Percentiles rank a stretch among this genome's conserved stretches.
These are phyloP conservation scores for Colletotrichum tofieldiae DNA, from an alignment of 2,329 filamentous ascomycete species.

Conservation along the genomic window DNA sequence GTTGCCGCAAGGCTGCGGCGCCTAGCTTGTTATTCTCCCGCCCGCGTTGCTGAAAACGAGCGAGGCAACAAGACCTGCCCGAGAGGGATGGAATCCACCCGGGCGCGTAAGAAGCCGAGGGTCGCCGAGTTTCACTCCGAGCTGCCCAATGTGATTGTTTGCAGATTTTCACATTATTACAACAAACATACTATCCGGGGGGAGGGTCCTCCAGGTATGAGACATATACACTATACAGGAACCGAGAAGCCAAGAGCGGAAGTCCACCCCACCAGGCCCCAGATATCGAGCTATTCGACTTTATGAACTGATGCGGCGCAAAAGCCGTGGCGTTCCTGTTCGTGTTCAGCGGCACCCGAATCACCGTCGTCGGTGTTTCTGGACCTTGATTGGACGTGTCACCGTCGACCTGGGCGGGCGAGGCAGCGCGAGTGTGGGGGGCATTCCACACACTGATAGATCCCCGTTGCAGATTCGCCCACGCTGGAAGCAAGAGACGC, in stretches of 20 bases:
- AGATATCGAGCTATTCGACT: conserved; percentile 8
- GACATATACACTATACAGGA: neutral
- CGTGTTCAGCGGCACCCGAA: conserved; percentile 13
- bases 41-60: conserved; percentile 33
- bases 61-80: conserved; percentile 27
- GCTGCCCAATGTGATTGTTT: conserved; percentile 9
- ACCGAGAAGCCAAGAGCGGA: conserved; percentile 10
- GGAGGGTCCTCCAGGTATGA: neutral
- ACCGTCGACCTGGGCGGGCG: conserved; percentile 1
- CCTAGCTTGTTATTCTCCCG: conserved; percentile 4
- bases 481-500: conserved; percentile 22
- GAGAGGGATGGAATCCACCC: conserved; percentile 13
- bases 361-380: conserved; percentile 3
- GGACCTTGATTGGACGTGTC: conserved; percentile 15
- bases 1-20: conserved; percentile 32
- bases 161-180: conserved; percentile 17
- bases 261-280: conserved; percentile 2
- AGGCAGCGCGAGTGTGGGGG: conserved; percentile 23
- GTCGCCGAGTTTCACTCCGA: conserved; percentile 14
- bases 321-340: conserved; percentile 14
- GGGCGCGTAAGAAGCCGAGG: conserved; percentile 34
- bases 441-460: conserved; percentile 18
- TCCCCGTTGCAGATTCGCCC: conserved; percentile 13
- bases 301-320: conserved; percentile 1
- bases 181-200: neutral